Evolutionary conservation across 805 yeast species (phyloP).

Genomic region (Candida berthetii): DNA sequence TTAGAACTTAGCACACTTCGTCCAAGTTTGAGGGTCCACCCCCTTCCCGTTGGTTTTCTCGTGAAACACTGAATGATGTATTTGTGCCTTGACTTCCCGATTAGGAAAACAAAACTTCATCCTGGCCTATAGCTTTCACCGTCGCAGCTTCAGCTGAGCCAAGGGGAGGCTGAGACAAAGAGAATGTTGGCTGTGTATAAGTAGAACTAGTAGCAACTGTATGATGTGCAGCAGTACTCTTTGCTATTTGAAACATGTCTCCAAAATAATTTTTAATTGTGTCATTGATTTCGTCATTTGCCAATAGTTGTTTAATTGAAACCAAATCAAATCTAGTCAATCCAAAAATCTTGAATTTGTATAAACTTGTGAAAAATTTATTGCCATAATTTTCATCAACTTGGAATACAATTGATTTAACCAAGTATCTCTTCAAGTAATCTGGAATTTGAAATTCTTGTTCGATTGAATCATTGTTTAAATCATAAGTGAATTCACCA

Average conservation of each 20-base stretch:
- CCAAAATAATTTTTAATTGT: conserved; percentile 2
- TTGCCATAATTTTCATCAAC: conserved; percentile 30
- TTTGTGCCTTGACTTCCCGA: background rate
- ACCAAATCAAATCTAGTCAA: conserved; percentile 28
- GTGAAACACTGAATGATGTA: too few species aligned
- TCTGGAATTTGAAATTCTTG: conserved; percentile 25
- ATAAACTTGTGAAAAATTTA: conserved; percentile 26
- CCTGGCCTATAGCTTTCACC: too few species aligned
- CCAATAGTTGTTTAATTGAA: conserved; percentile 9
- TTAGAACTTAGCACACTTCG: too few species aligned
- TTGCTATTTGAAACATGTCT: background rate
- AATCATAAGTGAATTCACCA: conserved; percentile 21
- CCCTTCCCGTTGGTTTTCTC: too few species aligned
- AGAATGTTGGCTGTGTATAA: too few species aligned
- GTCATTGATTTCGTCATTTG: conserved; percentile 10
- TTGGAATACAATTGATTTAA: conserved; percentile 24
- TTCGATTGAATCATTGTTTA: conserved; percentile 13
- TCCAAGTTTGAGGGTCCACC: too few species aligned
- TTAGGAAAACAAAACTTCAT: background rate
- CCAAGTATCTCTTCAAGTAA: conserved; percentile 23
- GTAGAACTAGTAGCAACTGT: too few species aligned
- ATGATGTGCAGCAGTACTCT: too few species aligned
- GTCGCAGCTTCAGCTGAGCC: too few species aligned
- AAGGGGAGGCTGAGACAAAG: too few species aligned
- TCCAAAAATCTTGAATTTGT: conserved; percentile 36